These are phyloP conservation scores for Populus hybrid DNA, from an alignment of 441 rosid genomes.

Conservation along the genomic window DNA sequence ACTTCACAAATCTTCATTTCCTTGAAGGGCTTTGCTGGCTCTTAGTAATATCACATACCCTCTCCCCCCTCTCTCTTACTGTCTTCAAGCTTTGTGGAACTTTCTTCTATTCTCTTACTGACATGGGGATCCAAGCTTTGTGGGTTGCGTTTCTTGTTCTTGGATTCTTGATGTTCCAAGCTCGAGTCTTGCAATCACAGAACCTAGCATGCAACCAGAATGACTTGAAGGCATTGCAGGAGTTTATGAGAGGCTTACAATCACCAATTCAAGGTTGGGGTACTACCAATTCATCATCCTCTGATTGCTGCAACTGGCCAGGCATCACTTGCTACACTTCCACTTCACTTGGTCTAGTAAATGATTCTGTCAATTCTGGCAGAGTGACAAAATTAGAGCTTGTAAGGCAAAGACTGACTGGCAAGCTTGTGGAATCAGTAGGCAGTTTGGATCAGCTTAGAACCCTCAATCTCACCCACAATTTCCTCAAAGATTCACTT, in stretches of 20 bases:
- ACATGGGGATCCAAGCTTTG: constrained; percentile 41
- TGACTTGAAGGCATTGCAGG: constrained; percentile 50
- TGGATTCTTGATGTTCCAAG: constrained; percentile 26
- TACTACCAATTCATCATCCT: constrained; percentile 17
- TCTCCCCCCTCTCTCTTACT: not conserved
- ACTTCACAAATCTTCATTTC: constrained; percentile 10
- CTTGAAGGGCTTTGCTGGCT: constrained; percentile 14
- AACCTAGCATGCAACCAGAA: constrained; percentile 40
- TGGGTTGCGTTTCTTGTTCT: constrained; percentile 28
- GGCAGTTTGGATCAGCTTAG: constrained; percentile 32
- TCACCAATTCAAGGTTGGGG: constrained; percentile 42
- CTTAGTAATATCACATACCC: constrained; percentile 4
- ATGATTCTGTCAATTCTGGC: constrained; percentile 14
- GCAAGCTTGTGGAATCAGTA: constrained; percentile 24
- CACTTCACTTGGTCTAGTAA: constrained; percentile 28
- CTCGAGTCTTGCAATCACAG: constrained; percentile 31
- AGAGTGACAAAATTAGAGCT: constrained; percentile 57
- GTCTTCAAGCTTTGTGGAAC: not conserved
- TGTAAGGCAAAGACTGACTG: constrained; percentile 25
- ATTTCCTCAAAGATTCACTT: constrained; percentile 38
- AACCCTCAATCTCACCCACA: constrained; percentile 42
- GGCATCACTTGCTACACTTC: constrained; percentile 57
- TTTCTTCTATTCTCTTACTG: not conserved
- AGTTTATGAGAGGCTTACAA: constrained; percentile 38
- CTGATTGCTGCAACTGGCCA: constrained; percentile 61